Conservation (phyloP, 352 stramenopile species). For the Poterioochromonas sp. region DNA sequence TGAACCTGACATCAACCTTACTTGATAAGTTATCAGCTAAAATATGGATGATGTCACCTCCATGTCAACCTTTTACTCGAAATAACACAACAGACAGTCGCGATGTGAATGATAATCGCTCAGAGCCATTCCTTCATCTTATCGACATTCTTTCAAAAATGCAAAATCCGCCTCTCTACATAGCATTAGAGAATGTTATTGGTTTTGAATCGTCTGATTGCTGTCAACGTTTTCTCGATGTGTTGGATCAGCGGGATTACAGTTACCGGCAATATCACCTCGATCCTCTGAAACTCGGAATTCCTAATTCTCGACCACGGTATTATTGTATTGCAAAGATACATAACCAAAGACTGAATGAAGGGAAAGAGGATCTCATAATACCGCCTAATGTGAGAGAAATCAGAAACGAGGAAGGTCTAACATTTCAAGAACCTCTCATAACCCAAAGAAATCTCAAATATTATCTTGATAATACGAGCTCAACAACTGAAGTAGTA, state of each 20-base stretch:
- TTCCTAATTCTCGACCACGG: conserved; percentile 42
- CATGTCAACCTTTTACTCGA: conserved; percentile 45
- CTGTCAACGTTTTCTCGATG: conserved; percentile 38
- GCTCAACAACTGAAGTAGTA: too few species aligned
- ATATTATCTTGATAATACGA: too few species aligned
- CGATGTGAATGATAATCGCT: conserved; percentile 39
- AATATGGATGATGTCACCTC: conserved; percentile 41
- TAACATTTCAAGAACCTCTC: too few species aligned
- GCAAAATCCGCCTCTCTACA: conserved; percentile 16
- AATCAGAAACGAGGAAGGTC: too few species aligned
- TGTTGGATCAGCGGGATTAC: conserved; percentile 2
- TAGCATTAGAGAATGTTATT: conserved; percentile 45
- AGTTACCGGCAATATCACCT: conserved; percentile 40
- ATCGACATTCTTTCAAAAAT: conserved; percentile 38
- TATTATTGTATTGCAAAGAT: conserved; percentile 39
- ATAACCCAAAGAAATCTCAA: too few species aligned
- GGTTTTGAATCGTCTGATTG: conserved; percentile 44
- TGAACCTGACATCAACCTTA: neutral
- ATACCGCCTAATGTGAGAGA: too few species aligned
- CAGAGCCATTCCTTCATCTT: conserved; percentile 42
- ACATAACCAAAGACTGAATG: neutral
- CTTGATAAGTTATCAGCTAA: neutral
- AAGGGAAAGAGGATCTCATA: too few species aligned
- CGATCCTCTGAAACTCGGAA: conserved; percentile 39
- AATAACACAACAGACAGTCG: conserved; percentile 37